Evolutionary conservation across 352 stramenopile genomes (phyloP), one percentile per base, ranked within the genome.

Genomic region (Thalassiosira exigua): DNA sequence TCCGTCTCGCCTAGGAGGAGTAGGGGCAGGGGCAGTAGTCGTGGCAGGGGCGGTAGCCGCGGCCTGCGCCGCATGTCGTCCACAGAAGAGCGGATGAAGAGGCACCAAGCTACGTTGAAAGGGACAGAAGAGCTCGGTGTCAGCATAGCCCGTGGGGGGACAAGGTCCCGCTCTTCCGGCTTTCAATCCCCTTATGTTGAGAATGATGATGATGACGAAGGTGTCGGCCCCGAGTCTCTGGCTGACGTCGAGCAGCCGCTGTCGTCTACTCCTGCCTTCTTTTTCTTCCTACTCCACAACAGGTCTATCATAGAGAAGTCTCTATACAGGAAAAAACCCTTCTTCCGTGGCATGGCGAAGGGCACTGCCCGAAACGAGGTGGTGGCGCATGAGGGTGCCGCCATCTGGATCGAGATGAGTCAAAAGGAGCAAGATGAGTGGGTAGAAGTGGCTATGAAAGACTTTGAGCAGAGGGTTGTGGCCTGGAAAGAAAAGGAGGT

Each of bases 401-500:
- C 69, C 11, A 84, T 85, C 58, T 93, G 86, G 86, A 56, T 75
- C 17, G 84, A 79, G 57, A 48, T 90, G 27, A 72, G 41, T 24
- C 24, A 65, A 0, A 33, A 51, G 21, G 88, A 93, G 26, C 51
- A 79, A 33, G 65, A 65, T 9, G 58, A 82, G 54, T 93, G 85
- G 57, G 70, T 92, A 30, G 81, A 80, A 14, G 70, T 90, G 60
- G 80, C 81, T 1, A 91, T 93, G 72, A 75, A 81, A 12, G 86
- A 93, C 54, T 92, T 88, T 75, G 86, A 92, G 66, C 46, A 84
- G 39, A 51, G 77, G 14, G 79, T 91, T 41, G 74, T 91, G 54
- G 70, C 84, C 50, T 93, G 88, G 88, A 93, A 93, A 73, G 79
- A 93, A 80, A 87, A 90, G 33, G 86, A 92, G 69, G 85, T 64